These are phyloP conservation scores for Diaporthe capsici DNA, from an alignment of 2,329 filamentous ascomycete genomes.

Conservation along the genomic window DNA sequence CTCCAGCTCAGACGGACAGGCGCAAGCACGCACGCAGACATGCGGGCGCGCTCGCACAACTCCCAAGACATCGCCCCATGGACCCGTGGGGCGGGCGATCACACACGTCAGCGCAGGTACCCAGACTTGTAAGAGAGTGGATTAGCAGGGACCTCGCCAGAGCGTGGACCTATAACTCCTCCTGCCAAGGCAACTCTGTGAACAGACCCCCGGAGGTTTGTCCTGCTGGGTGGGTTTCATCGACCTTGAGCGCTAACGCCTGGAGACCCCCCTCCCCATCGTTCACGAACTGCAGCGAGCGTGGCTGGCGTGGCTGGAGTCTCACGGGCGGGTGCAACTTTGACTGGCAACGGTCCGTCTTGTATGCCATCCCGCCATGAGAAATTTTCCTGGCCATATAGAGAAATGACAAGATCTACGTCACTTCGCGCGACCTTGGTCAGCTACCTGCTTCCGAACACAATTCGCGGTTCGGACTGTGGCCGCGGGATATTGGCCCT, in stretches of 20 bases:
- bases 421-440: not conserved
- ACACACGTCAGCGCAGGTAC: slow-evolving; percentile 35
- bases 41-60: slow-evolving; percentile 11
- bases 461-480: slow-evolving; percentile 17
- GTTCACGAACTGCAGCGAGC: slow-evolving; percentile 7
- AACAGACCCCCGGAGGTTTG: slow-evolving; percentile 8
- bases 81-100: slow-evolving; percentile 27
- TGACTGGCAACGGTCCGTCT: slow-evolving; percentile 16
- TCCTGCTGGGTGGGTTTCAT: slow-evolving; percentile 28
- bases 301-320: slow-evolving; percentile 32
- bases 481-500: slow-evolving; percentile 19
- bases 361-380: not conserved
- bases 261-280: slow-evolving; percentile 2
- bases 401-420: slow-evolving; percentile 18
- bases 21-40: slow-evolving; percentile 21
- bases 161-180: slow-evolving; percentile 26
- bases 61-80: slow-evolving; percentile 3
- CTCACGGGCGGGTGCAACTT: slow-evolving; percentile 24
- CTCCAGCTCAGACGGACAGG: slow-evolving; percentile 21
- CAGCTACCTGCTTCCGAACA: not conserved
- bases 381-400: slow-evolving; percentile 2
- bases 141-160: slow-evolving; percentile 20
- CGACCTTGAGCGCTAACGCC: slow-evolving; percentile 2
- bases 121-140: slow-evolving; percentile 22
- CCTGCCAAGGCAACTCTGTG: not conserved